Conservation (phyloP, 306 rosid species). For the Corylus americana region DNA sequence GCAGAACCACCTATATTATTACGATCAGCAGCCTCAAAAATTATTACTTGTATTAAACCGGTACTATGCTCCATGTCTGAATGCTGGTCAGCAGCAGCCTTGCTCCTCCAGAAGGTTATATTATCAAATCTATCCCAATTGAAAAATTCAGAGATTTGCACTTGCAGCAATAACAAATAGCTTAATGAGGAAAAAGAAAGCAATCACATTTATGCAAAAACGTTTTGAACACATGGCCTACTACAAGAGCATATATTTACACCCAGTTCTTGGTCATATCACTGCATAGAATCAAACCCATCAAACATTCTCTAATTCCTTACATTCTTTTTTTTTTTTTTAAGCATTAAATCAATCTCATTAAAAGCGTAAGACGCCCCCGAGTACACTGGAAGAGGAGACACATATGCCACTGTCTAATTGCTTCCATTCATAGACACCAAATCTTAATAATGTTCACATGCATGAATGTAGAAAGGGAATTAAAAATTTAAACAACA, state of each 20-base stretch:
- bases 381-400: too few species aligned
- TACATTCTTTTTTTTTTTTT: too few species aligned
- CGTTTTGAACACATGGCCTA: background rate
- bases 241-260: background rate
- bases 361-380: too few species aligned
- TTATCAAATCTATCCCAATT: conserved; percentile 64
- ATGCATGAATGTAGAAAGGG: background rate
- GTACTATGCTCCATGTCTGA: conserved; percentile 45
- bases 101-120: conserved; percentile 73
- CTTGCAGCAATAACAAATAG: background rate
- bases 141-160: conserved; percentile 29
- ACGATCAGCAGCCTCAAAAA: conserved; percentile 95
- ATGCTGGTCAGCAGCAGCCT: conserved; percentile 50
- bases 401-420: background rate
- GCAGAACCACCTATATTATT: conserved; percentile 93
- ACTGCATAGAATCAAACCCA: background rate
- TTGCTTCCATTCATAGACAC: background rate
- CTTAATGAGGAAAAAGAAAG: background rate
- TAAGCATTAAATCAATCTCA: too few species aligned
- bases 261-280: background rate
- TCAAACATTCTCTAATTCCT: background rate
- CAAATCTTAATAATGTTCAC: background rate
- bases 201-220: background rate
- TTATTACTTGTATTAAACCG: conserved; percentile 63
- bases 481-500: background rate